Conservation (phyloP, 768 basidiomycete species). For the Mycena capillaripes region DNA sequence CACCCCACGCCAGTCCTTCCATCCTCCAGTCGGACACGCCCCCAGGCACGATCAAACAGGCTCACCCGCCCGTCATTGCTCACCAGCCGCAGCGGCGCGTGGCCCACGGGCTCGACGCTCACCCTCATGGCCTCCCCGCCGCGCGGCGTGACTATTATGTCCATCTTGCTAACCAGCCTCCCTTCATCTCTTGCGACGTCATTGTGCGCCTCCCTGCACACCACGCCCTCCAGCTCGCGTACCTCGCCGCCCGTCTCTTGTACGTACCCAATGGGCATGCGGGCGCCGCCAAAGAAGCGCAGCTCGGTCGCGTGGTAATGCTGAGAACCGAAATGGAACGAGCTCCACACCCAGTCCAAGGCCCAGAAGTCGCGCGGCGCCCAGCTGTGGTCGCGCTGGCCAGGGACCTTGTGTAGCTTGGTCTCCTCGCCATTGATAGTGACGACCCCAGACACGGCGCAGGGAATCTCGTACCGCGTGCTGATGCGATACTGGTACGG, state of each 20-base stretch:
- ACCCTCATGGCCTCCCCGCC: constrained; percentile 18
- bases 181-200: constrained; percentile 10
- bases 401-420: constrained; percentile 8
- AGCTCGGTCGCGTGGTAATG: constrained; percentile 12
- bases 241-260: constrained; percentile 12
- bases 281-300: constrained; percentile 16
- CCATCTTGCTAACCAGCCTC: constrained; percentile 9
- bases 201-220: constrained; percentile 6
- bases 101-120: constrained; percentile 18
- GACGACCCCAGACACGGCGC: constrained; percentile 12
- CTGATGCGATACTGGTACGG: constrained; percentile 17
- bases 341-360: constrained; percentile 12
- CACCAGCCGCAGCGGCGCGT: constrained; percentile 19
- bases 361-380: constrained; percentile 18
- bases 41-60: constrained; percentile 18
- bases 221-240: constrained; percentile 19
- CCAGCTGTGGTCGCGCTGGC: constrained; percentile 19
- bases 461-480: constrained; percentile 17
- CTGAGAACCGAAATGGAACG: constrained; percentile 12
- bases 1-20: constrained; percentile 18
- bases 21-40: constrained; percentile 15
- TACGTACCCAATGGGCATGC: constrained; percentile 16
- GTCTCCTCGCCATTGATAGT: constrained; percentile 4
- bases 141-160: constrained; percentile 13
- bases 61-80: constrained; percentile 18